Evolutionary conservation across 225 moss, liverwort and hornwort species (phyloP).

Genomic region (Ulota crispa): DNA sequence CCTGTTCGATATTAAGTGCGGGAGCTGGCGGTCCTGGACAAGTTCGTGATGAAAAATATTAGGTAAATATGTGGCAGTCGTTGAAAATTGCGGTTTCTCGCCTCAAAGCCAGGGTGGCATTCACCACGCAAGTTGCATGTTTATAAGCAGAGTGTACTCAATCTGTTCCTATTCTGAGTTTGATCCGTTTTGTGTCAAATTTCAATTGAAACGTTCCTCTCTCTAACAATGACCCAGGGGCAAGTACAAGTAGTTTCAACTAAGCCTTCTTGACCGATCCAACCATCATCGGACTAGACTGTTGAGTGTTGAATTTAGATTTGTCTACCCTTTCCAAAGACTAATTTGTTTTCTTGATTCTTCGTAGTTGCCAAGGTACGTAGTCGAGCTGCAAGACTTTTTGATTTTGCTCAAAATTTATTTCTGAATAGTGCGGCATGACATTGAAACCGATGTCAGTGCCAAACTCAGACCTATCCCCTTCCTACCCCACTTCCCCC

Average conservation of each 20-base stretch:
- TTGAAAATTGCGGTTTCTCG: constrained; percentile 33
- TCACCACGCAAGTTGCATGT: constrained; percentile 55
- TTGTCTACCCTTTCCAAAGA: constrained; percentile 41
- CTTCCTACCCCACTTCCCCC: not conserved
- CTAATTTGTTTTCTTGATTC: constrained; percentile 27
- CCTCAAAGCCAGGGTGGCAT: constrained; percentile 49
- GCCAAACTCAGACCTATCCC: constrained; percentile 21
- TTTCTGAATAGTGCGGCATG: constrained; percentile 35
- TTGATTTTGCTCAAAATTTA: constrained; percentile 38
- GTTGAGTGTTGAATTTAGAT: constrained; percentile 33
- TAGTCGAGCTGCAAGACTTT: constrained; percentile 34
- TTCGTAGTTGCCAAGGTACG: constrained; percentile 29
- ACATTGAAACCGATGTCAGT: constrained; percentile 39
- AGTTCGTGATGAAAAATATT: constrained; percentile 29
- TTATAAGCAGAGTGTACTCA: constrained; percentile 56
- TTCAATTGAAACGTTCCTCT: constrained; percentile 24
- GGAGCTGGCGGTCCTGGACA: constrained; percentile 22
- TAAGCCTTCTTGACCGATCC: constrained; percentile 31
- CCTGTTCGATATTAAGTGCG: constrained; percentile 27
- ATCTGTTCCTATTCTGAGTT: constrained; percentile 41
- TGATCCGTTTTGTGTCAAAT: constrained; percentile 41
- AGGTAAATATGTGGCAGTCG: constrained; percentile 45
- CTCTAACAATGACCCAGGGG: constrained; percentile 19
- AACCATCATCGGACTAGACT: constrained; percentile 26
- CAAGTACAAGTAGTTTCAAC: constrained; percentile 42